Base-by-base conservation (phyloP, 176 grass and related monocot genomes). In the Leersia perrieri region DNA sequence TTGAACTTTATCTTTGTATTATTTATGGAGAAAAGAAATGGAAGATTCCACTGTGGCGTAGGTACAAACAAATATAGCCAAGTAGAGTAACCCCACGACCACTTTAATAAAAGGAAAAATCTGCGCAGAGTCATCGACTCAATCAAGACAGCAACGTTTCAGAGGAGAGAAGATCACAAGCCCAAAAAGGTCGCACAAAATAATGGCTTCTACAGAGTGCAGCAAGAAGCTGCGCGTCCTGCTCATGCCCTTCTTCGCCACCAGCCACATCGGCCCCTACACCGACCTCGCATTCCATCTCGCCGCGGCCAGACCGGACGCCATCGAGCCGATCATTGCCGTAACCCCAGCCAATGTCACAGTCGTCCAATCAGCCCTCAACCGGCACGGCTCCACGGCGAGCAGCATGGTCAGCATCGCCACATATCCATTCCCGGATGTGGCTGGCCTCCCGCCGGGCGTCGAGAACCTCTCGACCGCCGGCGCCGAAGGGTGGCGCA, bases 211-310 rank as follows among this genome's bases (percentile, higher is more conserved):
- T 5, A 39, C 9, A 13, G 33, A 70, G 74, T 73, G 20, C 0
- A 70, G 55, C 22, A 71, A 47, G 14, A 77, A 51, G 66, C 14
- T 78, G 11, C 74, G 55, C 14, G 12, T 85, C 74, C 15, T 85
- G 0, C 66, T 72, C n/a, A 11, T 85, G 2, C 83, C 83, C 15
- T 85, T 85, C 55, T 63, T 85, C 74, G 83, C 39, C 10, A 36
- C 66, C 10, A 85, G 83, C 74, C 83, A 85, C 55, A 78, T 85
- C 55, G 23, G 0, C 40, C 83, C 74, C 0, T 11, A 39, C 66
- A 26, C 66, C 2, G 77, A 89, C 70, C 12, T 86, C 83, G 74
- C 66, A 1, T 11, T 72, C 83, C 31, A 41, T 38, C 83, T 85
- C 55, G 31, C 57, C 16, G 30, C 30, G 5, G 77, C 77, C 12